These are phyloP conservation scores for Hypoxylon sp. DNA, from an alignment of 2,329 filamentous ascomycete species.

Conservation along the genomic window DNA sequence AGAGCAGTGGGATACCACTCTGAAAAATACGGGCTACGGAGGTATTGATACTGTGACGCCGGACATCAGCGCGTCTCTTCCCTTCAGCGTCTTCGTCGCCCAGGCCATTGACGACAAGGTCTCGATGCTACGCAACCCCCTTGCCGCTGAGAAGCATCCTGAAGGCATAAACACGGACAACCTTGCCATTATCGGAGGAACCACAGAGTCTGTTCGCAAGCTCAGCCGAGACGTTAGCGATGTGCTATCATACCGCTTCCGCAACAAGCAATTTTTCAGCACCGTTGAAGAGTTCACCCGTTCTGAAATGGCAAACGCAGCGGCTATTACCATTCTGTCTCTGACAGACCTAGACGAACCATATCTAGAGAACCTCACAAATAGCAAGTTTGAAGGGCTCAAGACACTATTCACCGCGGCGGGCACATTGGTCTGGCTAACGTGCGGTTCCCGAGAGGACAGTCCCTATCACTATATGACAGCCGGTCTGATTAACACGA, in stretches of 20 bases:
- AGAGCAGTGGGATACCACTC: conserved; percentile 46
- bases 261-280: conserved; percentile 19
- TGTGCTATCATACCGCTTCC: conserved; percentile 12
- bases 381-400: conserved; percentile 29
- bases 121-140: conserved; percentile 14
- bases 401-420: conserved; percentile 23
- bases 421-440: conserved; percentile 39
- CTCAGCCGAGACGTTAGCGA: conserved; percentile 11
- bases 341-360: conserved; percentile 51
- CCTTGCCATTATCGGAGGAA: conserved; percentile 17
- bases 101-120: conserved; percentile 15
- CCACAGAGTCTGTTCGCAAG: not conserved
- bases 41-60: conserved; percentile 48
- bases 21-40: conserved; percentile 50
- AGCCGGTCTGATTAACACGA: conserved; percentile 24
- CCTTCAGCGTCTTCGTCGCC: conserved; percentile 12
- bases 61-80: conserved; percentile 15
- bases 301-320: conserved; percentile 8
- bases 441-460: conserved; percentile 23
- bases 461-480: conserved; percentile 31
- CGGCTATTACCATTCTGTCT: conserved; percentile 36
- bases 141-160: conserved; percentile 16
- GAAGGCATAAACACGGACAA: conserved; percentile 17
- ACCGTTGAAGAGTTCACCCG: conserved; percentile 15
- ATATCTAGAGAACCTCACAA: conserved; percentile 45